Evolutionary conservation across 2,329 filamentous ascomycete genomes (phyloP).

Genomic region (Parascedosporium putredinis): DNA sequence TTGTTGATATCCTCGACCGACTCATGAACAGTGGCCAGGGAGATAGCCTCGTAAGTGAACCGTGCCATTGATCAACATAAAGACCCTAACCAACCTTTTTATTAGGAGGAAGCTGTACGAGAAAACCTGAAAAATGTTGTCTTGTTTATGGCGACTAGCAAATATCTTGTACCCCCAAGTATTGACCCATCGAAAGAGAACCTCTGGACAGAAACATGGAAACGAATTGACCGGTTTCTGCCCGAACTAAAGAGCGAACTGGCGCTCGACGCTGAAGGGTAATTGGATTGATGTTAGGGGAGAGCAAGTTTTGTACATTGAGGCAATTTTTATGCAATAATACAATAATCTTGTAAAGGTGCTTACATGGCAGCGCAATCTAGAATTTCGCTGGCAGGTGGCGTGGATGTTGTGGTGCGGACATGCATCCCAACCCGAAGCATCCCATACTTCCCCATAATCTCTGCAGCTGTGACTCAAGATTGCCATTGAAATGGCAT

Average conservation of each 20-base stretch:
- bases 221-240: constrained; percentile 54
- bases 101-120: constrained; percentile 81
- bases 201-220: constrained; percentile 54
- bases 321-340: too few relatives aligned
- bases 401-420: too few relatives aligned
- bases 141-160: constrained; percentile 86
- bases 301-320: too few relatives aligned
- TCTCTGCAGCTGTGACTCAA: too few relatives aligned
- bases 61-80: background rate
- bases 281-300: too few relatives aligned
- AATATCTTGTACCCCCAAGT: constrained; percentile 65
- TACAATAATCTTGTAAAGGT: background rate
- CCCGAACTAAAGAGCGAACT: constrained; percentile 49
- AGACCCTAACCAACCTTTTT: background rate
- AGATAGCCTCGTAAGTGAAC: constrained; percentile 63
- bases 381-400: too few relatives aligned
- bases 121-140: constrained; percentile 95
- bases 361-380: too few relatives aligned
- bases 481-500: constrained; percentile 22
- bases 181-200: constrained; percentile 43
- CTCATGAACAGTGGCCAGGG: constrained; percentile 93
- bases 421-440: too few relatives aligned
- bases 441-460: background rate
- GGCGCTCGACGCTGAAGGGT: constrained; percentile 44
- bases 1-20: constrained; percentile 88